Conservation (phyloP, 805 yeast species). For the Metschnikowia drakensbergensis region DNA sequence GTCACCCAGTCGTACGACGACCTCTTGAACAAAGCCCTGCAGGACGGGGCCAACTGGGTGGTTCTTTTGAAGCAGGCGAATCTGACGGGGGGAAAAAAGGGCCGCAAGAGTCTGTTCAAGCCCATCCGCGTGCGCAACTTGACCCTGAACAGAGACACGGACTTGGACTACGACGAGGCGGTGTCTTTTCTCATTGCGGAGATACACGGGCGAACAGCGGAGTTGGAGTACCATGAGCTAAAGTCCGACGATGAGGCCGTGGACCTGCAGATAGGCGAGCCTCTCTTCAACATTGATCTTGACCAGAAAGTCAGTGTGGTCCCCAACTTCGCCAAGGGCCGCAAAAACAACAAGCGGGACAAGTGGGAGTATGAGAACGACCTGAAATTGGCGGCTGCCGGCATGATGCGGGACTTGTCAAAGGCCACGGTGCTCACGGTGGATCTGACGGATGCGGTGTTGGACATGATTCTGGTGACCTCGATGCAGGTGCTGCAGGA, state of each 20-base stretch:
- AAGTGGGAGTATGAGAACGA: slow-evolving; percentile 74
- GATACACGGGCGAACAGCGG: slow-evolving; percentile 13
- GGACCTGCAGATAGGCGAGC: slow-evolving; percentile 21
- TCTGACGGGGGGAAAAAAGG: slow-evolving; percentile 29
- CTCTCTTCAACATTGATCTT: slow-evolving; percentile 30
- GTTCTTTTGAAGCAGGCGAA: slow-evolving; percentile 70
- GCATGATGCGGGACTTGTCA: slow-evolving; percentile 51
- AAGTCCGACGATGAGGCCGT: neutral
- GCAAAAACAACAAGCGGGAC: slow-evolving; percentile 71
- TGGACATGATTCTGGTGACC: slow-evolving; percentile 77
- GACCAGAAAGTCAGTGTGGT: slow-evolving; percentile 62
- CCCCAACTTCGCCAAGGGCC: slow-evolving; percentile 77
- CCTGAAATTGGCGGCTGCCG: slow-evolving; percentile 57
- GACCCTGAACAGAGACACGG: slow-evolving; percentile 58
- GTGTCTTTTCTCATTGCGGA: slow-evolving; percentile 29
- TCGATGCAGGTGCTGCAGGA: slow-evolving; percentile 66
- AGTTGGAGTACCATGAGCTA: slow-evolving; percentile 1
- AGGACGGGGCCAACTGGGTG: slow-evolving; percentile 73
- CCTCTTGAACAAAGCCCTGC: slow-evolving; percentile 54
- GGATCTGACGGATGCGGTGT: slow-evolving; percentile 78
- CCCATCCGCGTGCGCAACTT: slow-evolving; percentile 72
- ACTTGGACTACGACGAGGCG: slow-evolving; percentile 68
- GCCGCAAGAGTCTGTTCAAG: slow-evolving; percentile 51
- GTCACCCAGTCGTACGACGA: slow-evolving; percentile 51
- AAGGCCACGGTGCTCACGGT: slow-evolving; percentile 72